Conservation (phyloP, 208 protist species). For the Leishmania martiniquensis region DNA sequence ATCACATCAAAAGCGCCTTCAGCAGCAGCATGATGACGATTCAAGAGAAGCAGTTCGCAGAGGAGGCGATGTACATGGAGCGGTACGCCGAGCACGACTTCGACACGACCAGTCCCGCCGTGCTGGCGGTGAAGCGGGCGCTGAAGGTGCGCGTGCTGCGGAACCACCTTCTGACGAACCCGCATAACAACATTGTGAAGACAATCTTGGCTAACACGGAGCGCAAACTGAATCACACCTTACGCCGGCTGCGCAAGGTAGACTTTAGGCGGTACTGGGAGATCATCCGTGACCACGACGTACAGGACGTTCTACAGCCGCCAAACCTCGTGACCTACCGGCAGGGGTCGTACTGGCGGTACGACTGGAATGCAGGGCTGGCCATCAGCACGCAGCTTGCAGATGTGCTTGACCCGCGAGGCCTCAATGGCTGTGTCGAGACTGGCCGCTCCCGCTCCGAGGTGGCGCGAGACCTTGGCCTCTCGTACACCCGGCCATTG, state of each 20-base stretch:
- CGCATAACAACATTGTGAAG: conserved; percentile 93
- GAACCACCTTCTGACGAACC: conserved; percentile 92
- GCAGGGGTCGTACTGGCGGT: conserved; percentile 87
- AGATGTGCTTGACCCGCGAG: conserved; percentile 87
- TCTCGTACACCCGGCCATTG: conserved; percentile 89
- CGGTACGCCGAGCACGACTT: conserved; percentile 92
- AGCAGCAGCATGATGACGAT: conserved; percentile 85
- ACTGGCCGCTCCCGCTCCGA: conserved; percentile 90
- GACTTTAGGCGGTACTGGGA: conserved; percentile 93
- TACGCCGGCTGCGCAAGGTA: conserved; percentile 86
- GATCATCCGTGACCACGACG: conserved; percentile 92
- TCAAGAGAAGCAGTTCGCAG: conserved; percentile 87
- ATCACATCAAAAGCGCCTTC: conserved; percentile 78
- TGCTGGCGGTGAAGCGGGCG: conserved; percentile 83
- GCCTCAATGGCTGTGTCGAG: conserved; percentile 91
- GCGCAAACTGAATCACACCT: conserved; percentile 72
- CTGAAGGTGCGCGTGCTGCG: conserved; percentile 85
- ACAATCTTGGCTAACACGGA: conserved; percentile 79
- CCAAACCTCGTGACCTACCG: conserved; percentile 87
- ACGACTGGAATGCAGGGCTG: conserved; percentile 90
- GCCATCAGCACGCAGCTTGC: conserved; percentile 86
- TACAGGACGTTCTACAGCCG: conserved; percentile 90
- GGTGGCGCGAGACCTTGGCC: conserved; percentile 89
- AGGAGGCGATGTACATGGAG: conserved; percentile 93
- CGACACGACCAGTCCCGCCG: conserved; percentile 86